A percentile compares a stretch with the other conserved stretches of the same genome.
These are phyloP conservation scores for Coemansia sp. DNA, from an alignment of 192 early-diverging fungal genomes.

Conservation along the genomic window DNA sequence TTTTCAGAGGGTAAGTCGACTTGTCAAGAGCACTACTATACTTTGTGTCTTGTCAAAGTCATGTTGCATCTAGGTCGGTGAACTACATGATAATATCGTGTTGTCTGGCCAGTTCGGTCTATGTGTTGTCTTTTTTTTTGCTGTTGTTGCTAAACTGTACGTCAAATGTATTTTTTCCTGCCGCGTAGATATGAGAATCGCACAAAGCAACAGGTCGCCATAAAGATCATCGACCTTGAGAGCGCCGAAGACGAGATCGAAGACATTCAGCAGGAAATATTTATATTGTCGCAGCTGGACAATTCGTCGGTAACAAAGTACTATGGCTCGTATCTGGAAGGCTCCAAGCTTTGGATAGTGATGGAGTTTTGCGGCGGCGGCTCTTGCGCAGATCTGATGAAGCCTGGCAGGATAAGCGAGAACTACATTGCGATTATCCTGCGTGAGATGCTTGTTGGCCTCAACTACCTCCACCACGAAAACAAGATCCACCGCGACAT, in stretches of 20 bases:
- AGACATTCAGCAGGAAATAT: conserved; percentile 98
- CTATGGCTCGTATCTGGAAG: conserved; percentile 89
- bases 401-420: conserved; percentile 81
- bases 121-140: neutral
- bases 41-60: neutral
- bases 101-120: neutral
- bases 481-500: conserved; percentile 93
- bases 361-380: conserved; percentile 98
- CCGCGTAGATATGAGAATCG: conserved; percentile 48
- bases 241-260: conserved; percentile 98
- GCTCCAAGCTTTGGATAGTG: conserved; percentile 93
- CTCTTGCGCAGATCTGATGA: conserved; percentile 93
- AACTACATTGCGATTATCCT: conserved; percentile 91
- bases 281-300: conserved; percentile 91
- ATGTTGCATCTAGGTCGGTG: too few species aligned
- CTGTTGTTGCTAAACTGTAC: neutral
- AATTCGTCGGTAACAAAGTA: conserved; percentile 86
- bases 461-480: conserved; percentile 91
- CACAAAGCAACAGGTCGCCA: conserved; percentile 75
- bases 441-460: conserved; percentile 82
- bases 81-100: too few species aligned
- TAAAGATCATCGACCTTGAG: conserved; percentile 98
- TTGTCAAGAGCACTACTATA: neutral
- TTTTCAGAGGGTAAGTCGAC: conserved; percentile 73
- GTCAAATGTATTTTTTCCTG: neutral